phyloP scores from a whole-genome alignment of 2,329 filamentous ascomycete genomes.

The Ramularia endophylla region DNA sequence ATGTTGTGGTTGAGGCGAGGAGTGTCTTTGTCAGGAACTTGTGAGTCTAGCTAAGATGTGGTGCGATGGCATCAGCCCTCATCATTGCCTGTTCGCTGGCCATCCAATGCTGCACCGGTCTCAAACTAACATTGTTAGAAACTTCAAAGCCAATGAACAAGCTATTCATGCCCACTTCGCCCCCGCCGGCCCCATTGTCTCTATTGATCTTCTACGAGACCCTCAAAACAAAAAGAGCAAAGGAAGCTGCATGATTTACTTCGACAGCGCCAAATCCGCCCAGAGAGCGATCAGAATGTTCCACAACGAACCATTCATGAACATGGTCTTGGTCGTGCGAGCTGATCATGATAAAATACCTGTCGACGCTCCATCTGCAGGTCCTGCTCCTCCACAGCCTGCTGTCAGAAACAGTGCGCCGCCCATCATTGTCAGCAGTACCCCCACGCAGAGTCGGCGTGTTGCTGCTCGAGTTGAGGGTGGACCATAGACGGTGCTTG shows the following conservation, averaged over 20 bases:
- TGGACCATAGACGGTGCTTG: too few relatives aligned
- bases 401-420: neutral
- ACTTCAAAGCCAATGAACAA: constrained; percentile 22
- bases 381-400: constrained; percentile 1
- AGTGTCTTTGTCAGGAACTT: constrained; percentile 27
- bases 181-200: constrained; percentile 22
- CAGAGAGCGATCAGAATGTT: constrained; percentile 22
- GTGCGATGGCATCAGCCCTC: too few relatives aligned
- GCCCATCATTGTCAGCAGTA: constrained; percentile 13
- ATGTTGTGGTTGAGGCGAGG: constrained; percentile 21
- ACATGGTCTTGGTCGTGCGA: constrained; percentile 22
- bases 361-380: constrained; percentile 15
- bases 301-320: constrained; percentile 20
- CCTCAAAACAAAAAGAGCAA: constrained; percentile 22
- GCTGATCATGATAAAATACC: constrained; percentile 21
- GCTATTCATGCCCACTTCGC: constrained; percentile 24
- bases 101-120: too few relatives aligned
- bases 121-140: too few relatives aligned
- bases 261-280: constrained; percentile 20
- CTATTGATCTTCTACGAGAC: constrained; percentile 23
- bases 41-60: too few relatives aligned
- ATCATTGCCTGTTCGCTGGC: too few relatives aligned
- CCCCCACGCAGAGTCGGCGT: too few relatives aligned
- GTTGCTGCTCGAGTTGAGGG: too few relatives aligned
- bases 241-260: constrained; percentile 26